Conservation (phyloP, 768 basidiomycete genomes). For the Boletus reticuloceps region DNA sequence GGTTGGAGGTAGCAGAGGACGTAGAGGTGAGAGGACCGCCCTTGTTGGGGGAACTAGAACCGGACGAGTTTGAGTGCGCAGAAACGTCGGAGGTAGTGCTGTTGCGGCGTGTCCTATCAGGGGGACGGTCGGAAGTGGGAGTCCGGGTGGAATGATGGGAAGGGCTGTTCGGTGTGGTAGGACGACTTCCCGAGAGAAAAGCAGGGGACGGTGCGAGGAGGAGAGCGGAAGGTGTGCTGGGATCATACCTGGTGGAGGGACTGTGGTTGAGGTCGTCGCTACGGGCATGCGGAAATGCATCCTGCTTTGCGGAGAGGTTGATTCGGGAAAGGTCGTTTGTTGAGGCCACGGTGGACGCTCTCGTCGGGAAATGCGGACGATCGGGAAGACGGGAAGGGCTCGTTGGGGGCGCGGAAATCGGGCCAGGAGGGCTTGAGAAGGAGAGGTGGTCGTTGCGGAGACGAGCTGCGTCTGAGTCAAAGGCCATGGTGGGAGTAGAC, state of each 20-base stretch:
- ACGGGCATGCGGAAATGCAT: constrained; percentile 47
- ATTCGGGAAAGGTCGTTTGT: constrained; percentile 53
- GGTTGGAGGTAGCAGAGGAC: constrained; percentile 51
- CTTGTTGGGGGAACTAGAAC: constrained; percentile 36
- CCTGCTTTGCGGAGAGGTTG: constrained; percentile 35
- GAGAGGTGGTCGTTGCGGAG: constrained; percentile 24
- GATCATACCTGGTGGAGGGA: constrained; percentile 13
- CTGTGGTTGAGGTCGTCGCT: constrained; percentile 70
- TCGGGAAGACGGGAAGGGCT: constrained; percentile 43
- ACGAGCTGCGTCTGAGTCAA: constrained; percentile 30
- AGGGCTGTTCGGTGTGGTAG: constrained; percentile 52
- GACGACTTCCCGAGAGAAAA: constrained; percentile 54
- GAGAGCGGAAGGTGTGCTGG: constrained; percentile 11
- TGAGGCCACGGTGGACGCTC: constrained; percentile 62
- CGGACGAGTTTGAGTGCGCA: constrained; percentile 53
- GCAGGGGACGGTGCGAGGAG: constrained; percentile 45
- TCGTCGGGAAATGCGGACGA: constrained; percentile 54
- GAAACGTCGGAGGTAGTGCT: constrained; percentile 53
- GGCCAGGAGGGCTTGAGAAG: constrained; percentile 9
- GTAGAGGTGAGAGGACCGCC: constrained; percentile 50
- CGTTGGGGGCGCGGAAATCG: constrained; percentile 37
- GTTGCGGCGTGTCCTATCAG: constrained; percentile 44
- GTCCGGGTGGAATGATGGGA: constrained; percentile 46
- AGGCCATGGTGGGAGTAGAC: constrained; percentile 20
- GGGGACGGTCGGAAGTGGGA: constrained; percentile 54